Evolutionary conservation across 805 yeast genomes (phyloP).

Genomic region (Kluyveromyces starmeri): DNA sequence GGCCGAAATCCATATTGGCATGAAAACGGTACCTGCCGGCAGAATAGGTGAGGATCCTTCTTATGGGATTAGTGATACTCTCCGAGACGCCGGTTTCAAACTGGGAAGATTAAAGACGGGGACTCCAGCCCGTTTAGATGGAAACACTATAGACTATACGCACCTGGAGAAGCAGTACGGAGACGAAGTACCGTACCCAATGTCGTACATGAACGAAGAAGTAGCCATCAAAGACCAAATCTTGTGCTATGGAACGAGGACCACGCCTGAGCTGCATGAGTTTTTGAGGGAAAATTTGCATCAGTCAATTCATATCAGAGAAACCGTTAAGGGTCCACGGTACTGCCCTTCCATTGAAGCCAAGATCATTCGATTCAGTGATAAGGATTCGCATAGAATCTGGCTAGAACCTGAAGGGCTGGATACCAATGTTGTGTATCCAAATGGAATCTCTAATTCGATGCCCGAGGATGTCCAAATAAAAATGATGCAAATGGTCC

Average conservation of each 20-base stretch:
- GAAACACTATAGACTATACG: slow-evolving; percentile 59
- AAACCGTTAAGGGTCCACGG: slow-evolving; percentile 92
- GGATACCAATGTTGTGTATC: slow-evolving; percentile 79
- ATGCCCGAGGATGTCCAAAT: slow-evolving; percentile 92
- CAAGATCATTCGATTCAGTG: slow-evolving; percentile 71
- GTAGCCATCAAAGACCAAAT: slow-evolving; percentile 57
- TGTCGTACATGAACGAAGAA: slow-evolving; percentile 71
- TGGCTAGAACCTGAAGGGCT: slow-evolving; percentile 98
- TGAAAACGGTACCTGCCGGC: slow-evolving; percentile 76
- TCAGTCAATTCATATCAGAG: slow-evolving; percentile 81
- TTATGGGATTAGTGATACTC: slow-evolving; percentile 75
- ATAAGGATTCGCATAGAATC: slow-evolving; percentile 65
- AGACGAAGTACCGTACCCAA: slow-evolving; percentile 79
- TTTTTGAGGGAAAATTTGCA: slow-evolving; percentile 62
- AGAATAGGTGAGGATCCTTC: slow-evolving; percentile 90
- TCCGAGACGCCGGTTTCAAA: slow-evolving; percentile 66
- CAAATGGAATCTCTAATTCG: slow-evolving; percentile 92
- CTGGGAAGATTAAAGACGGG: slow-evolving; percentile 93
- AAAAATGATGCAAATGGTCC: slow-evolving; percentile 62
- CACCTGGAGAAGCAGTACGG: slow-evolving; percentile 65
- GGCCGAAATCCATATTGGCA: slow-evolving; percentile 91
- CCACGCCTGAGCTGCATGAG: slow-evolving; percentile 68
- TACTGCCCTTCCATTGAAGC: slow-evolving; percentile 97
- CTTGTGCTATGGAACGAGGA: slow-evolving; percentile 66
- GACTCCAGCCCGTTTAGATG: slow-evolving; percentile 85